Evolutionary conservation across 2,329 filamentous ascomycete species (phyloP).

Genomic region (Drechslerella stenobrocha): DNA sequence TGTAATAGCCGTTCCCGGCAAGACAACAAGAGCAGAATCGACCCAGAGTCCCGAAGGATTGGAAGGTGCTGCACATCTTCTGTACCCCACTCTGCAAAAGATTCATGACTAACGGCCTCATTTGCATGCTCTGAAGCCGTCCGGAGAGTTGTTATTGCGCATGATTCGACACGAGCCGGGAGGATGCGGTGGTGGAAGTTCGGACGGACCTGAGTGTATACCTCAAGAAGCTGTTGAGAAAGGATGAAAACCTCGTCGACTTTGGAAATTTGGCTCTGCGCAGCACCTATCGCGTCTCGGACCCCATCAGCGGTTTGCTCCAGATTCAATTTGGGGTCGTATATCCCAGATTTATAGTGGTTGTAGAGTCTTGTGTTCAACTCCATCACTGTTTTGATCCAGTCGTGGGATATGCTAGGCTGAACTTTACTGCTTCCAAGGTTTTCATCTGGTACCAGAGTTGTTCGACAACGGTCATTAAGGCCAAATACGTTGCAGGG

Average conservation of each 20-base stretch:
- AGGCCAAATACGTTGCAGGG: too few species aligned
- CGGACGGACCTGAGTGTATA: not conserved
- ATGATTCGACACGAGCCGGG: not conserved
- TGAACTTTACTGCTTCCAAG: not conserved
- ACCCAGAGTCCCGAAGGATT: not conserved
- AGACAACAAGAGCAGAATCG: conserved; percentile 5
- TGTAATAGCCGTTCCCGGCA: conserved; percentile 3
- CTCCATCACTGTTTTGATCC: conserved; percentile 1
- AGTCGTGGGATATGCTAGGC: not conserved
- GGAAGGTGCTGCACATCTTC: too few species aligned
- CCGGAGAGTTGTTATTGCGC: not conserved
- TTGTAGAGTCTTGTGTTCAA: not conserved
- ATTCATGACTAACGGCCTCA: not conserved
- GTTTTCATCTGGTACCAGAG: not conserved
- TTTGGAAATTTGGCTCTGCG: not conserved
- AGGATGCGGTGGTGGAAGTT: not conserved
- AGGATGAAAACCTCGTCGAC: not conserved
- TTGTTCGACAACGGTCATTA: too few species aligned
- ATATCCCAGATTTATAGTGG: not conserved
- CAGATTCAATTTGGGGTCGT: not conserved
- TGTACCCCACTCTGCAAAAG: not conserved
- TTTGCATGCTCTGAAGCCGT: not conserved
- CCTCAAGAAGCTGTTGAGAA: conserved; percentile 1
- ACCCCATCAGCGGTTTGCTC: not conserved
- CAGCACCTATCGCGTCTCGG: too few species aligned